Evolutionary conservation across 306 rosid species (phyloP), one percentile per base, ranked within the genome.

Genomic region (Comarum palustre): DNA sequence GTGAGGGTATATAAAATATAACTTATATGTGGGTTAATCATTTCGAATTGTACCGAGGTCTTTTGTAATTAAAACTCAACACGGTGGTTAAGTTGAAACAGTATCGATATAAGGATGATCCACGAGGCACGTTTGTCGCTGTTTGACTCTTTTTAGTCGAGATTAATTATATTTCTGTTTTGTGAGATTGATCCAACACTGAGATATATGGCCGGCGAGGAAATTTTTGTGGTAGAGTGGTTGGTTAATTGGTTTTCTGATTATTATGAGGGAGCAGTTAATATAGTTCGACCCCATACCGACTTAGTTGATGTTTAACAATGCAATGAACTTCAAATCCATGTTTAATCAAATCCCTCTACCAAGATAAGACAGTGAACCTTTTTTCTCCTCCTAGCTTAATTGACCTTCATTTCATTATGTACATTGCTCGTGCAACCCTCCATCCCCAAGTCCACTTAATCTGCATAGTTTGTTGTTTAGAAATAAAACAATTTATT

Each of bases 291-390:
- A 58, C 64, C 64, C 64, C 36, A 27, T 19, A 14, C 39, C 6
- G 9, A 58, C 14, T 27, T 58, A 14, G 64, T 58, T 58, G 16
- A 24, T 55, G 61, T 55, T 55, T 24, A 55, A 58, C 75, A 72
- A 72, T 42, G 66, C 57, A 25, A 19, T 72, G 29, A 42, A 58
- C 20, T 58, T 72, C 55, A 72, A 57, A 42, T 3, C 20, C 31
- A 34, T 32, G 65, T 59, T 59, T 59, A 59, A 51, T 50, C 22
- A 14, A 32, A 15, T 69, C 32, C 74, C 3, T 70, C 5, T 58
- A 68, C 75, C 75, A 58, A 57, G 67, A 41, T 57, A 72, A 57
- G 67, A 58, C 75, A 27, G 67, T 72, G 68, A 57, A 42, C 75
- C 67, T 27, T 58, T 71, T 7, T 42, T 27, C 58, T 55, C 39